Evolutionary conservation across 768 basidiomycete genomes (phyloP), one percentile per base, ranked within the genome.

Genomic region (Podaxis rugospora): DNA sequence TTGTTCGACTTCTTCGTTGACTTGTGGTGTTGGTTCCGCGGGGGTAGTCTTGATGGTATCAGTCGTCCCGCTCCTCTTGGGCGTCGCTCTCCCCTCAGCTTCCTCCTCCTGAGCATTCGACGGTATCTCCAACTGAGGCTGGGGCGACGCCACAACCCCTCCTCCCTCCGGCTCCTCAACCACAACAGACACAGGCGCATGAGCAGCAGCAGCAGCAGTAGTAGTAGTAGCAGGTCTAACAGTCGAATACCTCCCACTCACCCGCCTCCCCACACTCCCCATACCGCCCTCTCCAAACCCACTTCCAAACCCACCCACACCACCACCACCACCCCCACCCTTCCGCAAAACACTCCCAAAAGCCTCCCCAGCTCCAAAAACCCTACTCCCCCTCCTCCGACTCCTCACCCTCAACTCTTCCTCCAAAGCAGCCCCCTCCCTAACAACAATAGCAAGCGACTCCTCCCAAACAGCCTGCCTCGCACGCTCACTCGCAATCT

Each of bases 391-490:
- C 55, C 86, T 77, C 71, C 75, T 83, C 66, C 84, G 70, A 57
- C 83, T 84, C 55, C 85, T 74, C 63, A 75, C 78, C 62, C 85
- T 80, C 59, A 98, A 78, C 72, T 96, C 93, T 60, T 76, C 75
- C 76, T 98, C 95, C 21, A 95, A 80, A 9, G 78, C 80, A 67
- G 93, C 92, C 14, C 94, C 93, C 70, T 96, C 92, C 59, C 82
- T 80, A 0, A 95, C 94, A 6, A 95, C 93, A 1, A 85, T 84
- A 57, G 88, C 85, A 68, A 98, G 72, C 70, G 91, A 95, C 74
- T 93, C 89, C 73, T 96, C 95, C 95, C 95, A 98, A 27, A 94
- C 77, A 10, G 69, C 75, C 67, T 87, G 85, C 25, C 86, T 78
- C 65, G 81, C 77, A 51, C 80, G 77, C 68, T 93, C 90, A 25